Base-by-base conservation (phyloP, 345 rosid genomes). In the Citrus inodora region DNA sequence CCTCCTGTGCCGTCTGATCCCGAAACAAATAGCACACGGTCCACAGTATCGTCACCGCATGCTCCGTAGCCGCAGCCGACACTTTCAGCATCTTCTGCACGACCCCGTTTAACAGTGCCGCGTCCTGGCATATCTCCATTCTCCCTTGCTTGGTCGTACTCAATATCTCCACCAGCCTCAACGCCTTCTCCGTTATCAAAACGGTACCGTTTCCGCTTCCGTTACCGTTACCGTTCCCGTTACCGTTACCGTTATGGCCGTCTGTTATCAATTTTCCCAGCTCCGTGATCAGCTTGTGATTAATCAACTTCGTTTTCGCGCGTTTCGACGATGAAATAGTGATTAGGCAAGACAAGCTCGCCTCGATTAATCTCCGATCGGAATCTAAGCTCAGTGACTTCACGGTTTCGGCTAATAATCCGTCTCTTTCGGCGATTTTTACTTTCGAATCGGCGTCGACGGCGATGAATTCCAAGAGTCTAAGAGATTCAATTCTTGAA, bases 41-140 rank as follows among this genome's bases (percentile, higher is more conserved):
- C 99, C 99, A 96, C 70, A 94, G 81, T 27, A 93, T 87, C 81
- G 89, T 87, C 81, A 92, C 98, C 33, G 97, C 93, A 38, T 88
- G 92, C 81, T 96, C 97, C 85, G 99, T 92, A 79, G 98, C 90
- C 28, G 79, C 78, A 22, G 73, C 70, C 27, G 99, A 94, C 4
- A 90, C 94, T 72, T 94, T 96, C 86, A 94, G 74, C 77, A 90
- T 81, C 84, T 84, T 92, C 67, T 85, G 85, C 81, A 89, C 88
- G 30, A 96, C 89, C 22, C 92, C 93, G 82, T 89, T 90, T 60
- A 90, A 75, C 75, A 97, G 88, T 62, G 46, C 72, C 0, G 83
- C 42, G 70, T 86, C 90, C 1, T 79, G 68, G 48, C 87, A 82
- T 2, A 94, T 81, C 85, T 87, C 92, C 35, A 38, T 76, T 77